Percentiles rank a stretch among this genome's conserved stretches.
phyloP scores from a whole-genome alignment of 495 filamentous ascomycete species.

The Lasiosphaeris hirsuta region DNA sequence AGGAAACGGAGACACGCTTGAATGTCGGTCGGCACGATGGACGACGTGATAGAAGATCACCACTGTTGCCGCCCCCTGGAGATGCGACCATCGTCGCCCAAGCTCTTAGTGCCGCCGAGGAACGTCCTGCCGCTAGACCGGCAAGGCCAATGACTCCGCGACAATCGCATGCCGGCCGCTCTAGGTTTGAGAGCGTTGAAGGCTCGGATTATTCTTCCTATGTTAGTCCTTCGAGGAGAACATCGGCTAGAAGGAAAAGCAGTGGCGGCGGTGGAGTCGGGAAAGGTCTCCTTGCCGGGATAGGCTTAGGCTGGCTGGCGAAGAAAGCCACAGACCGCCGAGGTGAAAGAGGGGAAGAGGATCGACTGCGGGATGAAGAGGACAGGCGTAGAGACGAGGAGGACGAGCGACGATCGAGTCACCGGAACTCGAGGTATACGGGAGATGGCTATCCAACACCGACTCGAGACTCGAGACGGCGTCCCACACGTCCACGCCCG shows the following conservation, averaged over 20 bases:
- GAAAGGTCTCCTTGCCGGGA: conserved; percentile 61
- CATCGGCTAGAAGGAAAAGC: conserved; percentile 26
- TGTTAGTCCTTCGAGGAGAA: conserved; percentile 43
- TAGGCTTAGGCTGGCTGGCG: conserved; percentile 63
- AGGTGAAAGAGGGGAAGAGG: conserved; percentile 57
- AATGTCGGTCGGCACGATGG: conserved; percentile 26
- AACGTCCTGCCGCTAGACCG: conserved; percentile 18
- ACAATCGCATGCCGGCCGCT: conserved; percentile 38
- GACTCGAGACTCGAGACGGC: conserved; percentile 43
- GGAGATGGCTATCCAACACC: conserved; percentile 61
- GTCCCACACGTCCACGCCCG: conserved; percentile 31
- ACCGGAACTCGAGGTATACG: conserved; percentile 45
- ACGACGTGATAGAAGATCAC: conserved; percentile 26
- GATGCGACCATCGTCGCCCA: conserved; percentile 36
- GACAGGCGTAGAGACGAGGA: conserved; percentile 57
- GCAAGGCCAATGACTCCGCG: conserved; percentile 41
- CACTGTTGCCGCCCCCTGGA: conserved; percentile 40
- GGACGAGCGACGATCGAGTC: conserved; percentile 38
- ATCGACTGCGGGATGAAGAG: conserved; percentile 60
- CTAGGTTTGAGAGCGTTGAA: conserved; percentile 41
- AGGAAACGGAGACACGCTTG: conserved; percentile 31
- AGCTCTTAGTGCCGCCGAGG: conserved; percentile 39
- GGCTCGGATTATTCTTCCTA: conserved; percentile 52
- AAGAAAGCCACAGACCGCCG: conserved; percentile 62
- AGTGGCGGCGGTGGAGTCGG: conserved; percentile 40